Percentiles rank a stretch among this genome's conserved stretches.
These are phyloP conservation scores for Rosa rugosa DNA, from an alignment of 306 rosid species.

Conservation along the genomic window DNA sequence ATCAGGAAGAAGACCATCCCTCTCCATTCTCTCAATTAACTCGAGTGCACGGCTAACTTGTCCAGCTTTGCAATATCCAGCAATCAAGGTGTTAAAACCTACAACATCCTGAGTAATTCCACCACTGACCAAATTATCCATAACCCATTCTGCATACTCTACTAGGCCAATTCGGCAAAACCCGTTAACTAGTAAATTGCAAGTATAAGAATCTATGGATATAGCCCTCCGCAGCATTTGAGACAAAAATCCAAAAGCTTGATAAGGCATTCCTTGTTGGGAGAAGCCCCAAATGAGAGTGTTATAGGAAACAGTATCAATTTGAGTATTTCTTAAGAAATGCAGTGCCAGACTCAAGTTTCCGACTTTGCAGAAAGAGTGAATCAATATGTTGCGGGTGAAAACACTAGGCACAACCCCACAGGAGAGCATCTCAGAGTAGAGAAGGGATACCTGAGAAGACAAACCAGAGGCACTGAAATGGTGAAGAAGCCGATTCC, in stretches of 20 bases:
- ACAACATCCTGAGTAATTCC: constrained; percentile 47
- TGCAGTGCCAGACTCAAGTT: constrained; percentile 56
- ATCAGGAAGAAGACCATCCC: constrained; percentile 42
- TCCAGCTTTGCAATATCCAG: constrained; percentile 67
- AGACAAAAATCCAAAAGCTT: constrained; percentile 69
- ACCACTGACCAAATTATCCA: constrained; percentile 49
- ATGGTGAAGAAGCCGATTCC: constrained; percentile 58
- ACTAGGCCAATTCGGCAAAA: constrained; percentile 60
- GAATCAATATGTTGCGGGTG: constrained; percentile 65
- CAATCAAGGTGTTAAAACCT: constrained; percentile 58
- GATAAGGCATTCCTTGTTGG: constrained; percentile 51
- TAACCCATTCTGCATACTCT: constrained; percentile 56
- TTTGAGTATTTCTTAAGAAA: constrained; percentile 40
- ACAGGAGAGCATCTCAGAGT: constrained; percentile 52
- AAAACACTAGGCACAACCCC: constrained; percentile 65
- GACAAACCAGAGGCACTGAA: constrained; percentile 63
- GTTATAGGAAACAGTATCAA: constrained; percentile 65
- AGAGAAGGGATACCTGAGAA: constrained; percentile 57
- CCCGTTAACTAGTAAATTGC: constrained; percentile 61
- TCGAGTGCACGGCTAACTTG: constrained; percentile 44
- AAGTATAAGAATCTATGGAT: constrained; percentile 53
- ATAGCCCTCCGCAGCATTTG: constrained; percentile 64
- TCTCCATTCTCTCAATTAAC: constrained; percentile 48
- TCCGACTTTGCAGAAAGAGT: constrained; percentile 68
- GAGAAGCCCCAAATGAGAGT: constrained; percentile 74